These are phyloP conservation scores for Cladosporium phlei DNA, from an alignment of 2,329 filamentous ascomycete species.

Conservation along the genomic window DNA sequence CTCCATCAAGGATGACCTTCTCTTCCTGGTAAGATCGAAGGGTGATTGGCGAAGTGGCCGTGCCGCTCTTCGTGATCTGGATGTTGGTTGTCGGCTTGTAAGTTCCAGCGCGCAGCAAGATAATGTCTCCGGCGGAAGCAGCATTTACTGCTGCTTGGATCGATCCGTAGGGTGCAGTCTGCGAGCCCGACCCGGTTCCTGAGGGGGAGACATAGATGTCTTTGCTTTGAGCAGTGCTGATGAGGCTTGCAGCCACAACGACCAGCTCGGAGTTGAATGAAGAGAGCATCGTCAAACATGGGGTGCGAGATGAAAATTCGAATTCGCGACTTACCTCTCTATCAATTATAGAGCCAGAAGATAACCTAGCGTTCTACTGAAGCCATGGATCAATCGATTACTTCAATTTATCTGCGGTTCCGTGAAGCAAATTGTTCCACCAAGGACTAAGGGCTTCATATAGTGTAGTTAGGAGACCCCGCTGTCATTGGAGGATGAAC, in stretches of 20 bases:
- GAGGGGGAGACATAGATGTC: slow-evolving; percentile 46
- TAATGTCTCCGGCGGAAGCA: slow-evolving; percentile 44
- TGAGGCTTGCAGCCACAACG: neutral
- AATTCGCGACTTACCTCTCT: no score
- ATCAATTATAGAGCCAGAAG: no score
- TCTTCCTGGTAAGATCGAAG: slow-evolving; percentile 42
- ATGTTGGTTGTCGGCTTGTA: slow-evolving; percentile 46
- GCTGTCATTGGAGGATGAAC: no score
- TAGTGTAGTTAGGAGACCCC: no score
- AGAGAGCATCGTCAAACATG: neutral
- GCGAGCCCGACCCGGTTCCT: slow-evolving; percentile 40
- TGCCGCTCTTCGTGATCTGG: slow-evolving; percentile 44
- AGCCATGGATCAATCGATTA: no score
- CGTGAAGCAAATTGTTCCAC: no score
- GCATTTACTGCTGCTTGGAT: slow-evolving; percentile 46
- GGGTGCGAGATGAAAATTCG: no score
- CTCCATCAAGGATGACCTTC: slow-evolving; percentile 45
- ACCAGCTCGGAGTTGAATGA: neutral
- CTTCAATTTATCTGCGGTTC: no score
- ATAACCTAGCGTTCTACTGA: no score
- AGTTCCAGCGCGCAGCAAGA: slow-evolving; percentile 43
- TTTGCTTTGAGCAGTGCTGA: neutral
- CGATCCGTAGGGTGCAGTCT: slow-evolving; percentile 40
- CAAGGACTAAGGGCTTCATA: no score
- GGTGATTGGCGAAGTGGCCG: slow-evolving; percentile 37